A percentile compares a stretch with the other conserved stretches of the same genome.
phyloP scores from a whole-genome alignment of 805 yeast genomes.

The Zygoascus biomembranicola region DNA sequence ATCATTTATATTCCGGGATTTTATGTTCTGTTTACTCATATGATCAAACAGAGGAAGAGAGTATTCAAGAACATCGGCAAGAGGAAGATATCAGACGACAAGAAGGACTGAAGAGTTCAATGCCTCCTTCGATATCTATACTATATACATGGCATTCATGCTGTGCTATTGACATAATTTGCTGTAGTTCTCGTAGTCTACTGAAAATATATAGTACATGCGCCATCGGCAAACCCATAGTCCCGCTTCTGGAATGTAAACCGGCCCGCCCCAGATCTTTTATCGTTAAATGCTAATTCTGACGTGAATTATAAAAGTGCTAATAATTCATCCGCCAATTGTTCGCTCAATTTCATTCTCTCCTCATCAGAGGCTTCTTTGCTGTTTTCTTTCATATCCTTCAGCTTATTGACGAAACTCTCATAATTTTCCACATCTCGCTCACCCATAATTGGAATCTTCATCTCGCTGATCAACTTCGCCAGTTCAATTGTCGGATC shows the following conservation, averaged over 20 bases:
- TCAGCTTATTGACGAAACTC: slow-evolving; percentile 21
- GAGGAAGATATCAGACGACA: slow-evolving; percentile 3
- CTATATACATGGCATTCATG: no score
- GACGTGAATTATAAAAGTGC: background rate
- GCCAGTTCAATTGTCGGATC: slow-evolving; percentile 2
- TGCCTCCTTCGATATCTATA: no score
- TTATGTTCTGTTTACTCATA: slow-evolving; percentile 74
- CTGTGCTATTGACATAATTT: no score
- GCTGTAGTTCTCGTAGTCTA: no score
- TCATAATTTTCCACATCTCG: slow-evolving; percentile 24
- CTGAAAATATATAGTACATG: no score
- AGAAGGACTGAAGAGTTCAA: no score
- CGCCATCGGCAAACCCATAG: no score
- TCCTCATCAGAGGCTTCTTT: slow-evolving; percentile 23
- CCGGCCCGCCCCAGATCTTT: no score
- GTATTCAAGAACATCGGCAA: slow-evolving; percentile 33
- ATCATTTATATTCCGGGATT: slow-evolving; percentile 78
- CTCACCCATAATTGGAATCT: background rate
- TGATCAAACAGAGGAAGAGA: slow-evolving; percentile 82
- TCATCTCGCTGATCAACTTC: background rate
- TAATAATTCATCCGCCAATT: slow-evolving; percentile 27
- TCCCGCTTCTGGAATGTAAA: no score
- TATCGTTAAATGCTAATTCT: no score
- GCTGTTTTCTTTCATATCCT: slow-evolving; percentile 9
- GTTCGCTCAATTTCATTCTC: slow-evolving; percentile 26